phyloP scores from a whole-genome alignment of 2,329 filamentous ascomycete species.

The Fusarium goolgardi region DNA sequence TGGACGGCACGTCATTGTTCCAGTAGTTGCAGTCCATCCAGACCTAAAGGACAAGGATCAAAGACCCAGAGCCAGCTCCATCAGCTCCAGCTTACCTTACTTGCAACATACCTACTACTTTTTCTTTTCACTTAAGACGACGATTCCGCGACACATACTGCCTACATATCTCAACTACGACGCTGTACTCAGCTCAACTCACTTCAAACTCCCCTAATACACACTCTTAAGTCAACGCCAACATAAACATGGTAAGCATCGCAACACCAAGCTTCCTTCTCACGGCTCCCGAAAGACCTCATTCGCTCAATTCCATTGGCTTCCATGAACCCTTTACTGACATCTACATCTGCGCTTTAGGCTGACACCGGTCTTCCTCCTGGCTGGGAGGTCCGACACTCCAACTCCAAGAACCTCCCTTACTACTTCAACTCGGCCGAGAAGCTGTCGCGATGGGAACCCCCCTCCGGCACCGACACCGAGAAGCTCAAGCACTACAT shows the following conservation, averaged over 20 bases:
- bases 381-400: conserved; percentile 96
- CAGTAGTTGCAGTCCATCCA: conserved; percentile 5
- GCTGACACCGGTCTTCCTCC: conserved; percentile 83
- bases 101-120: conserved; percentile 23
- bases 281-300: not conserved
- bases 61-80: conserved; percentile 23
- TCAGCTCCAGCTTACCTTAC: conserved; percentile 36
- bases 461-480: conserved; percentile 86
- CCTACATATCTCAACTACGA: not conserved
- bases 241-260: conserved; percentile 35
- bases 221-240: conserved; percentile 9
- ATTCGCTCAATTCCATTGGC: not conserved
- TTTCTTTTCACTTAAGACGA: conserved; percentile 17
- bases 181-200: not conserved
- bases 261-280: not conserved
- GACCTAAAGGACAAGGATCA: too few relatives aligned
- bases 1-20: conserved; percentile 43
- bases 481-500: conserved; percentile 96
- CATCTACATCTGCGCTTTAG: conserved; percentile 51
- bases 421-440: conserved; percentile 96
- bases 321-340: conserved; percentile 16
- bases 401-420: conserved; percentile 97
- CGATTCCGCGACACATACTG: not conserved
- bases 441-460: conserved; percentile 95
- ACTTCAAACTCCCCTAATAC: not conserved